phyloP scores from a whole-genome alignment of 139 green algal species.

The Volvox africanus region DNA sequence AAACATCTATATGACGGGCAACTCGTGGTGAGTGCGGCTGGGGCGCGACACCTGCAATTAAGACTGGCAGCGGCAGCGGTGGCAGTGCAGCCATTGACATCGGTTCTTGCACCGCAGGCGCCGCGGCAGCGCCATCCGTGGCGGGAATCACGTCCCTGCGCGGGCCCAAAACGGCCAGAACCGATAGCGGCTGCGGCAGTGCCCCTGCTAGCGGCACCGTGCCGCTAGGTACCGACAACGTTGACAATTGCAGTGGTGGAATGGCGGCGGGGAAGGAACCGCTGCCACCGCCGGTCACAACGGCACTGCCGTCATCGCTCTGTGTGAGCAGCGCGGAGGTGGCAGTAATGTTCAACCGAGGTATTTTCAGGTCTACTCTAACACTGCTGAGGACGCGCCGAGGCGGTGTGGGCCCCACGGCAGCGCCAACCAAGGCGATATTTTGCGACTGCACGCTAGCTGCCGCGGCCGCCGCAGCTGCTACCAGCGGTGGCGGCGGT shows the following conservation, averaged over 20 bases:
- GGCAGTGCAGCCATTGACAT: neutral
- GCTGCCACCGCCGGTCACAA: neutral
- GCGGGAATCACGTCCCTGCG: neutral
- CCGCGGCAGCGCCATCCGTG: neutral
- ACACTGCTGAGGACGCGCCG: neutral
- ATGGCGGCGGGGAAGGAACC: neutral
- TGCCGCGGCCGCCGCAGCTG: constrained; percentile 15
- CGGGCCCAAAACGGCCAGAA: neutral
- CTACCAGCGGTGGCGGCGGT: constrained; percentile 7
- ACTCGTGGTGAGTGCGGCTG: neutral
- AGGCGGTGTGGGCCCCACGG: neutral
- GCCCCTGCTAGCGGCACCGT: neutral
- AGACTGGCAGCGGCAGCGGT: neutral
- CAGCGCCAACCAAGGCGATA: neutral
- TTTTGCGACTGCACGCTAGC: neutral
- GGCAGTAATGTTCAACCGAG: neutral
- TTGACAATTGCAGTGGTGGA: neutral
- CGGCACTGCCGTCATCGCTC: neutral
- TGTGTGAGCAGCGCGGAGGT: neutral
- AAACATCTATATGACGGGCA: neutral
- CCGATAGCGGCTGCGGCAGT: neutral
- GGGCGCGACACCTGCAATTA: neutral
- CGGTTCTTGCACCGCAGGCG: neutral
- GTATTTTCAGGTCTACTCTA: neutral
- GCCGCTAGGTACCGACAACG: neutral